phyloP scores from a whole-genome alignment of 2,329 filamentous ascomycete genomes.

The Botrytis tulipae region DNA sequence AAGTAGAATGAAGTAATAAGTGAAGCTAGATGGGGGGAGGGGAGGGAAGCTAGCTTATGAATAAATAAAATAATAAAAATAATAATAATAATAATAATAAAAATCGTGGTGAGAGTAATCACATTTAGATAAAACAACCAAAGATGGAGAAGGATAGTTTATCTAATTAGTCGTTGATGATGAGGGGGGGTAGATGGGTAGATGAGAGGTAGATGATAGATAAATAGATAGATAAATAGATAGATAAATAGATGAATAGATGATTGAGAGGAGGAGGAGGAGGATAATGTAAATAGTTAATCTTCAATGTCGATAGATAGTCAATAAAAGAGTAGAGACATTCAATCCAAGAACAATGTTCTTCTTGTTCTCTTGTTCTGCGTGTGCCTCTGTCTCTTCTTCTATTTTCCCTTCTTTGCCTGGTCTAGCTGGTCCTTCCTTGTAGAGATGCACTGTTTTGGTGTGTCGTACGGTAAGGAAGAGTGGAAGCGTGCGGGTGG shows the following conservation, averaged over 20 bases:
- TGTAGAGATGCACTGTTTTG: background rate
- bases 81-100: background rate
- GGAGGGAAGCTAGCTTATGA: background rate
- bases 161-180: background rate
- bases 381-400: background rate
- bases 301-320: background rate
- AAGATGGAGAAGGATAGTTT: background rate
- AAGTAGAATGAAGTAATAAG: background rate
- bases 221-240: background rate
- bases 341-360: background rate
- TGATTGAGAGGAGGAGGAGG: background rate
- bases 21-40: background rate
- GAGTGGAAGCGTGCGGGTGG: conserved; percentile 6
- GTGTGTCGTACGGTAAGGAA: conserved; percentile 8
- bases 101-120: background rate
- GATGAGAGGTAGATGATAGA: no score
- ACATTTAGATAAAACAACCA: background rate
- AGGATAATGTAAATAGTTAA: background rate
- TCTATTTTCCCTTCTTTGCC: background rate
- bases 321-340: background rate
- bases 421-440: background rate
- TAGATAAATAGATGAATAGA: background rate
- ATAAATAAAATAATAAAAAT: background rate
- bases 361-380: background rate
- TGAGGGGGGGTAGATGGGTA: background rate